Conservation (phyloP, 2,329 filamentous ascomycete species). For the Pseudocercospora eumusae region DNA sequence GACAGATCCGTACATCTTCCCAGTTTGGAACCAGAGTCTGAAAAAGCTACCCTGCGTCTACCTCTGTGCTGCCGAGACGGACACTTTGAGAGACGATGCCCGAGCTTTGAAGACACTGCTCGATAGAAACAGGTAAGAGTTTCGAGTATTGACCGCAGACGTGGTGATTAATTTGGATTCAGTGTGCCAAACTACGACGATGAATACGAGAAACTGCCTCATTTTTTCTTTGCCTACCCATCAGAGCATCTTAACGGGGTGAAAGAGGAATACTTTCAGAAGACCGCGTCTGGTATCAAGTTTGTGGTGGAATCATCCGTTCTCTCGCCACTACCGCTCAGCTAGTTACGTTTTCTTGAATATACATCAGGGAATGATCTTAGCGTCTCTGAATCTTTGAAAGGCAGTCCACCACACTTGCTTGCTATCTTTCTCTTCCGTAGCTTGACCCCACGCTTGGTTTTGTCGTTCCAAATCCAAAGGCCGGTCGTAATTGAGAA, state of each 20-base stretch:
- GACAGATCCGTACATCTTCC: conserved; percentile 24
- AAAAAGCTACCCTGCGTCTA: conserved; percentile 24
- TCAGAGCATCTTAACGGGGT: conserved; percentile 12
- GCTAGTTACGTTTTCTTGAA: conserved; percentile 26
- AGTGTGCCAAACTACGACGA: conserved; percentile 23
- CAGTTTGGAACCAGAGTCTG: conserved; percentile 36
- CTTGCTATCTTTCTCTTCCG: conserved; percentile 29
- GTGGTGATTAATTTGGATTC: not conserved
- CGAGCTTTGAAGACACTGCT: conserved; percentile 20
- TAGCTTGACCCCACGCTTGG: conserved; percentile 35
- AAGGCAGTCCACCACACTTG: conserved; percentile 48
- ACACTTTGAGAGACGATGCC: conserved; percentile 25
- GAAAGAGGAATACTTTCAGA: conserved; percentile 20
- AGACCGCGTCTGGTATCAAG: conserved; percentile 22
- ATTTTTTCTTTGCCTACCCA: conserved; percentile 26
- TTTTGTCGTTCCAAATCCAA: conserved; percentile 50
- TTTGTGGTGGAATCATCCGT: conserved; percentile 20
- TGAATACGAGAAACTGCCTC: conserved; percentile 21
- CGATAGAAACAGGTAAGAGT: conserved; percentile 19
- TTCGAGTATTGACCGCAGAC: not conserved
- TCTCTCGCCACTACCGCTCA: conserved; percentile 12
- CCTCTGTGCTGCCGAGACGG: conserved; percentile 19
- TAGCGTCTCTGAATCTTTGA: conserved; percentile 48
- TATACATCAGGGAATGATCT: conserved; percentile 42
- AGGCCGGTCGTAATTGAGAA: conserved; percentile 50